Base-by-base conservation (phyloP, 257 asterid genomes). In the Perilla frutescens region DNA sequence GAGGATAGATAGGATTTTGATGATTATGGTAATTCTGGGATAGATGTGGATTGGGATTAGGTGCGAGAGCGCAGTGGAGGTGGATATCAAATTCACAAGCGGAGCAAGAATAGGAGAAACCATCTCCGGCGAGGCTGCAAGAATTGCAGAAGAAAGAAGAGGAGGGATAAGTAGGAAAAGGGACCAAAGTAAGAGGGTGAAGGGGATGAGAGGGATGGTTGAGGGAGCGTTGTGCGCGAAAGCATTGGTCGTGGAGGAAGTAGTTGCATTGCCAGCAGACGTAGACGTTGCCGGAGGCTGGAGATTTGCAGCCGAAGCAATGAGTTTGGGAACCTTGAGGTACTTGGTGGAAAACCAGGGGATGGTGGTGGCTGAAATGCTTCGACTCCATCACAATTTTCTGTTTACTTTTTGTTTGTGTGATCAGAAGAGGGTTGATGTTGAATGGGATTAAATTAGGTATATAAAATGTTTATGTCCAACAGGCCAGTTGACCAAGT, bases 361-460 rank as follows among this genome's bases (percentile, higher is more conserved):
- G 79, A 51, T 89, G 96, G 55, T 43, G 58, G 84, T 89, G 96
- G 80, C 88, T 87, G 78, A 89, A 89, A 66, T 89, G 96, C 82
- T 85, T 87, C 53, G 72, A 71, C 56, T 87, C 92, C 96, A 89
- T 79, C 15, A n/a, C 45, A 13, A 6, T 0, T 31, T 49, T 65
- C 2, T 34, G 32, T 32, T 49, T 5, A 13, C 1, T 14, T 10
- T 14, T 12, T n/a, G 11, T n/a, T 62, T 64, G 5, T 47, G 8
- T 48, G 15, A 3, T 47, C 26, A 20, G 1, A 20, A 20, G 0
- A 20, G 26, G 26, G 55, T 53, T 57, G 73, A 57, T 57, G 56
- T 34, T 20, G 26, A 20, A 11, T 14, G 43, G 14, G 8, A 45
- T 32, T 15, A 47, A 15, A 45, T 14, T 10, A 34, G 32, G 9